These are phyloP conservation scores for Tolypocladium ophioglossoides DNA, from an alignment of 2,329 filamentous ascomycete genomes.

Conservation along the genomic window DNA sequence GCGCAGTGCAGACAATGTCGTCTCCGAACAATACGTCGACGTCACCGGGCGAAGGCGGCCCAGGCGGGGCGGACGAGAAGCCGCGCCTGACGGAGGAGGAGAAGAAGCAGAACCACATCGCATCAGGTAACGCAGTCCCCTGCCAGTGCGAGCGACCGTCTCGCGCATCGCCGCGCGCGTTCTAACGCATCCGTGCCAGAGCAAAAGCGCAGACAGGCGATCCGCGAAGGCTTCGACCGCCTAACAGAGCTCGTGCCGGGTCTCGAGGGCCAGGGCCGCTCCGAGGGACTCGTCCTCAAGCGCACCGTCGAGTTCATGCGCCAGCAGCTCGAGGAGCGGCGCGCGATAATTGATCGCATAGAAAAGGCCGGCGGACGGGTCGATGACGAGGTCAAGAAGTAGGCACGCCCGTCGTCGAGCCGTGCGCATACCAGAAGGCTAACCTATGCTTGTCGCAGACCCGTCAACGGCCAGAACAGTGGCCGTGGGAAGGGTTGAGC, in stretches of 20 bases:
- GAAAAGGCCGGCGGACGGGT: conserved; percentile 49
- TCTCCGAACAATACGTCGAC: conserved; percentile 8
- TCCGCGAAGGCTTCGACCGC: conserved; percentile 74
- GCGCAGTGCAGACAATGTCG: conserved; percentile 2
- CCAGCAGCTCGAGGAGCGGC: conserved; percentile 47
- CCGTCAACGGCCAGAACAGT: conserved; percentile 5
- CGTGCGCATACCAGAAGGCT: not conserved
- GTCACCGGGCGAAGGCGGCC: conserved; percentile 8
- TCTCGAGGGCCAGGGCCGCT: conserved; percentile 71
- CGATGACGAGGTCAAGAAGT: conserved; percentile 33
- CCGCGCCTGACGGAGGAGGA: conserved; percentile 41
- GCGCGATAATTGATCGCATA: conserved; percentile 45
- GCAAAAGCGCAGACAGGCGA: conserved; percentile 45
- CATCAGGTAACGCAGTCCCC: conserved; percentile 30
- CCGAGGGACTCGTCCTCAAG: conserved; percentile 74
- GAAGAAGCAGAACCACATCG: conserved; percentile 46
- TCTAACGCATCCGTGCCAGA: conserved; percentile 16
- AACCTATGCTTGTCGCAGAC: not conserved
- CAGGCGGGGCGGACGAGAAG: conserved; percentile 30
- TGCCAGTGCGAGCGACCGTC: not conserved
- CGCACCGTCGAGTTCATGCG: conserved; percentile 57
- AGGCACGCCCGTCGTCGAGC: conserved; percentile 7
- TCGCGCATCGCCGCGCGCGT: not conserved
- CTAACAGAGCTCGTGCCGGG: conserved; percentile 73
- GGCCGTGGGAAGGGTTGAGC: conserved; percentile 1